Percentiles rank a stretch among this genome's conserved stretches.
These are phyloP conservation scores for Hygrophorus pudorinus DNA, from an alignment of 768 basidiomycete species.

Conservation along the genomic window DNA sequence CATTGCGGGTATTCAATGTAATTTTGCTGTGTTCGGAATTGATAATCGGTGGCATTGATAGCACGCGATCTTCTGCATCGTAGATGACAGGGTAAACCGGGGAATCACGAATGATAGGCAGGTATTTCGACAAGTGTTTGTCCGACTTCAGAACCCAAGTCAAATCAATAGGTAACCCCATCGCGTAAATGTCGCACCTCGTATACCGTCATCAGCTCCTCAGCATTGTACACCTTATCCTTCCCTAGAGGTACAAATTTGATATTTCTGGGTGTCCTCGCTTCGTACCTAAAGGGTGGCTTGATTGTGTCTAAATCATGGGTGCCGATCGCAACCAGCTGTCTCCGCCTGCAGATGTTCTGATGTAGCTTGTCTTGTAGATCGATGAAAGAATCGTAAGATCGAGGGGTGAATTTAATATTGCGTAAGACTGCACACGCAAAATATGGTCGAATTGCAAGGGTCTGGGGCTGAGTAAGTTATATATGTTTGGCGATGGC, in stretches of 20 bases:
- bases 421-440: slow-evolving; percentile 88
- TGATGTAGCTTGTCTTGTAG: slow-evolving; percentile 99
- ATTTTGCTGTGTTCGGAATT: slow-evolving; percentile 98
- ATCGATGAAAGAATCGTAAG: slow-evolving; percentile 96
- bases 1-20: slow-evolving; percentile 81
- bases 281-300: slow-evolving; percentile 83
- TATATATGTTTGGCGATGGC: background rate
- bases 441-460: slow-evolving; percentile 81
- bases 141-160: slow-evolving; percentile 52
- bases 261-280: slow-evolving; percentile 75
- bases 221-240: slow-evolving; percentile 67
- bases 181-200: slow-evolving; percentile 47
- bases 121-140: slow-evolving; percentile 81
- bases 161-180: background rate
- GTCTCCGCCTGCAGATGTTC: slow-evolving; percentile 84
- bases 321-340: slow-evolving; percentile 93
- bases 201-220: slow-evolving; percentile 87
- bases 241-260: slow-evolving; percentile 86
- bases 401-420: slow-evolving; percentile 76
- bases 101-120: slow-evolving; percentile 89
- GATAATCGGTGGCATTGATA: slow-evolving; percentile 98
- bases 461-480: slow-evolving; percentile 37
- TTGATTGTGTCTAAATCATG: slow-evolving; percentile 90
- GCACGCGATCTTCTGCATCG: slow-evolving; percentile 75
- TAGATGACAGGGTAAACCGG: slow-evolving; percentile 98